Evolutionary conservation across 225 moss, liverwort and hornwort species (phyloP).

Genomic region (Physcomitrium patens): DNA sequence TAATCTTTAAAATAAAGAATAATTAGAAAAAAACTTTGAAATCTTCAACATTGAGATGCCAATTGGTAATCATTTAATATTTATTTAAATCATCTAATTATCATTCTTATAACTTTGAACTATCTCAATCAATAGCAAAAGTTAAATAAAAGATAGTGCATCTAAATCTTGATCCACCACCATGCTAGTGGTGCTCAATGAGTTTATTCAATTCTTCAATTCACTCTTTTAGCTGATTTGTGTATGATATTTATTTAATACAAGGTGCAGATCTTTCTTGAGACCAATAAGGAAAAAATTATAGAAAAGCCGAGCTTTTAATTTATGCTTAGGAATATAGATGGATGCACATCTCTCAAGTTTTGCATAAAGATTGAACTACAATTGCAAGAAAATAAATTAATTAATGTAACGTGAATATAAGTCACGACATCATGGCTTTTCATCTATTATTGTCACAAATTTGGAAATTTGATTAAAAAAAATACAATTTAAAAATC

Average conservation of each 20-base stretch:
- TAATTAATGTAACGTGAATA: slow-evolving; percentile 21
- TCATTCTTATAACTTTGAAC: too few species aligned
- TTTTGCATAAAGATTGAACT: slow-evolving; percentile 59
- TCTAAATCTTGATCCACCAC: slow-evolving; percentile 53
- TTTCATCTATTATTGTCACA: slow-evolving; percentile 4
- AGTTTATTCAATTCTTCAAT: slow-evolving; percentile 54
- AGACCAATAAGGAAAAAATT: not conserved
- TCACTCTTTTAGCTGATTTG: slow-evolving; percentile 54
- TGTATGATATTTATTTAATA: slow-evolving; percentile 27
- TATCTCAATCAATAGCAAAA: too few species aligned
- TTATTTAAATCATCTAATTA: not conserved
- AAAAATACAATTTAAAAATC: not conserved
- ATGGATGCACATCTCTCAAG: slow-evolving; percentile 48
- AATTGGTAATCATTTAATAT: slow-evolving; percentile 11
- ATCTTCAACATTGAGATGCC: not conserved
- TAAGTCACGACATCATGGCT: slow-evolving; percentile 24
- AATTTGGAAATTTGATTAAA: not conserved
- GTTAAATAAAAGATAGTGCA: slow-evolving; percentile 2
- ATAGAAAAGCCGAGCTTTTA: slow-evolving; percentile 2
- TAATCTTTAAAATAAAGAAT: not conserved
- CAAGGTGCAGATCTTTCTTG: slow-evolving; percentile 17
- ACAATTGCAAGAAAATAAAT: slow-evolving; percentile 46
- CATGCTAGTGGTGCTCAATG: slow-evolving; percentile 53
- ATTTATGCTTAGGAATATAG: not conserved
- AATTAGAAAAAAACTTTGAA: slow-evolving; percentile 17